Percentiles rank a stretch among this genome's conserved stretches.
phyloP scores from a whole-genome alignment of 192 early-diverging fungal species.

The Linnemannia zychae region DNA sequence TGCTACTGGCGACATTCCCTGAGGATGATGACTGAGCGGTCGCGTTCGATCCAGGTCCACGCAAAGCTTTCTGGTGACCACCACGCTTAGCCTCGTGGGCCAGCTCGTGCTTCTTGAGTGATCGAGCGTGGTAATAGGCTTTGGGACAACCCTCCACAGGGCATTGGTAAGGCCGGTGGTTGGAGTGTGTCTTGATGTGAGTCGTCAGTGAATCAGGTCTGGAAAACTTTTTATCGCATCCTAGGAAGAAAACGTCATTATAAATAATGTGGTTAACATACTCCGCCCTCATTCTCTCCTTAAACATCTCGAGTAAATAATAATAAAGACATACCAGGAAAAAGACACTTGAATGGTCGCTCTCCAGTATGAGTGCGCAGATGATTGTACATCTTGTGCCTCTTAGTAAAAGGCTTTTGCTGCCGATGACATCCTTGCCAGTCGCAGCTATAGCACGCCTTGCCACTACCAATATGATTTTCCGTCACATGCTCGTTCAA shows the following conservation, averaged over 20 bases:
- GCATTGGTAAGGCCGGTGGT: constrained; percentile 68
- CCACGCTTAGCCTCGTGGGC: constrained; percentile 57
- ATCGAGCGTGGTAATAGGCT: constrained; percentile 74
- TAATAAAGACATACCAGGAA: constrained; percentile 51
- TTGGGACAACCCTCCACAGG: constrained; percentile 66
- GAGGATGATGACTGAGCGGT: constrained; percentile 3
- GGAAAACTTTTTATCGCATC: constrained; percentile 63
- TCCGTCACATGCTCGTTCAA: constrained; percentile 67
- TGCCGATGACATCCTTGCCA: constrained; percentile 62
- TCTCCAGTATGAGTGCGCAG: constrained; percentile 82
- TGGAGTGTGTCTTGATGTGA: constrained; percentile 73
- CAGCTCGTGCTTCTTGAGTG: constrained; percentile 72
- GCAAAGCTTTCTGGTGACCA: constrained; percentile 34
- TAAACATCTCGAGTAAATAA: not conserved
- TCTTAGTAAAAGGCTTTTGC: constrained; percentile 72
- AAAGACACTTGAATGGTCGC: constrained; percentile 75
- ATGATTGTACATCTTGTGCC: constrained; percentile 81
- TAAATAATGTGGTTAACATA: not conserved
- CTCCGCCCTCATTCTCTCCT: too few relatives aligned
- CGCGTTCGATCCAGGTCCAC: constrained; percentile 41
- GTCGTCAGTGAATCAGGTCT: constrained; percentile 62
- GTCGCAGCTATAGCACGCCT: constrained; percentile 64
- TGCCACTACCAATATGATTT: constrained; percentile 70
- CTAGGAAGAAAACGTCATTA: not conserved
- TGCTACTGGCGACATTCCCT: not conserved